Conservation (phyloP, 768 basidiomycete species). For the Rhodotorula babjevae region DNA sequence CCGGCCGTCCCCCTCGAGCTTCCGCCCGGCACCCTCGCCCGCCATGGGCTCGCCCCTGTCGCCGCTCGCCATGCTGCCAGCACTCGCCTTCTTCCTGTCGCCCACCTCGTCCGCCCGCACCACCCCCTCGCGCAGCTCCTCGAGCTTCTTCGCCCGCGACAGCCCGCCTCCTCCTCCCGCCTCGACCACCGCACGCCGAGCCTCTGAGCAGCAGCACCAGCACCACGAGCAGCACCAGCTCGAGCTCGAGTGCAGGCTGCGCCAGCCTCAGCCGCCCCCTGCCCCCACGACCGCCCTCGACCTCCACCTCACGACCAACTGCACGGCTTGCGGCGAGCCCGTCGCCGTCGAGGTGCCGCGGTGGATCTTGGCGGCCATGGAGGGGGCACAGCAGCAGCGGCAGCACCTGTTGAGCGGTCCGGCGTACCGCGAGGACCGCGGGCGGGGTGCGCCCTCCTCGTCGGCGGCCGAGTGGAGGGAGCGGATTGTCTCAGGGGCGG, state of each 20-base stretch:
- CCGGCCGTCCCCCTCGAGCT: too few species aligned
- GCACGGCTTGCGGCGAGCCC: not conserved
- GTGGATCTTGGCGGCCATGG: constrained; percentile 17
- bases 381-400: not conserved
- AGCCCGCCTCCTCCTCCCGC: not conserved
- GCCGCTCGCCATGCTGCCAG: too few species aligned
- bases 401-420: not conserved
- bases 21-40: not conserved
- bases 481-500: not conserved
- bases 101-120: not conserved
- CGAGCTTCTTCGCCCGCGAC: not conserved
- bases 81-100: too few species aligned
- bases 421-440: not conserved
- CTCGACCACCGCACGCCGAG: not conserved
- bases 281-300: not conserved
- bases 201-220: not conserved
- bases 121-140: not conserved
- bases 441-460: too few species aligned
- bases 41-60: too few species aligned
- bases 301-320: constrained; percentile 5
- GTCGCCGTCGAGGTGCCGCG: constrained; percentile 18
- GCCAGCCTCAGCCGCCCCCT: too few species aligned
- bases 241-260: not conserved
- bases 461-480: not conserved
- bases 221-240: not conserved